A percentile compares a stretch with the other conserved stretches of the same genome.
phyloP scores from a whole-genome alignment of 2,329 filamentous ascomycete genomes.

The Tolypocladium paradoxum region DNA sequence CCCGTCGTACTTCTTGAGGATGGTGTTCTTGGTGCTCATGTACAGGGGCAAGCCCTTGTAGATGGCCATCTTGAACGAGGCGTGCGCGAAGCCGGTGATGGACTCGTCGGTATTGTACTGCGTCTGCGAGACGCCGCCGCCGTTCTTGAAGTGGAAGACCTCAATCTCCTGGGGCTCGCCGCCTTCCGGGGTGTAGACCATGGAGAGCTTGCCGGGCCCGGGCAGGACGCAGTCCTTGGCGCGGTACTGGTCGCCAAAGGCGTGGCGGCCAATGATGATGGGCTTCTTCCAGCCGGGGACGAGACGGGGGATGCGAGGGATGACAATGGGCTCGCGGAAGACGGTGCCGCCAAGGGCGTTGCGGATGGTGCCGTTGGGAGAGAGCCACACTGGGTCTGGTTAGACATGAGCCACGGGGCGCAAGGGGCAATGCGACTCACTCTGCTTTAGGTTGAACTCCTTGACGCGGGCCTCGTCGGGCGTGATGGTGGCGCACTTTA shows the following conservation, averaged over 20 bases:
- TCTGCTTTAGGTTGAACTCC: slow-evolving; percentile 98
- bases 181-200: slow-evolving; percentile 85
- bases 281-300: slow-evolving; percentile 98
- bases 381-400: slow-evolving; percentile 79
- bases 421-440: slow-evolving; percentile 36
- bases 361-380: slow-evolving; percentile 83
- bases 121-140: slow-evolving; percentile 81
- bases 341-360: slow-evolving; percentile 81
- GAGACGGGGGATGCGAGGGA: slow-evolving; percentile 81
- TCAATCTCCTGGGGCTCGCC: slow-evolving; percentile 76
- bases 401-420: background rate
- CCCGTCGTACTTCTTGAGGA: slow-evolving; percentile 97
- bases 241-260: slow-evolving; percentile 97
- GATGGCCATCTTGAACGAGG: slow-evolving; percentile 91
- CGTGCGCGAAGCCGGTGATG: slow-evolving; percentile 89
- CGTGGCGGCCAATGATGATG: slow-evolving; percentile 97
- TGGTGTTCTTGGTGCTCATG: slow-evolving; percentile 99
- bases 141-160: slow-evolving; percentile 80
- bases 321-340: slow-evolving; percentile 98
- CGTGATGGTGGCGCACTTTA: slow-evolving; percentile 99
- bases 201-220: slow-evolving; percentile 77
- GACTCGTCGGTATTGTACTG: slow-evolving; percentile 98
- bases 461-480: slow-evolving; percentile 93
- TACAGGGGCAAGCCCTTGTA: slow-evolving; percentile 85
- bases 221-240: slow-evolving; percentile 83